Evolutionary conservation across 208 protist genomes (phyloP).

Genomic region (Leishmania martiniquensis): DNA sequence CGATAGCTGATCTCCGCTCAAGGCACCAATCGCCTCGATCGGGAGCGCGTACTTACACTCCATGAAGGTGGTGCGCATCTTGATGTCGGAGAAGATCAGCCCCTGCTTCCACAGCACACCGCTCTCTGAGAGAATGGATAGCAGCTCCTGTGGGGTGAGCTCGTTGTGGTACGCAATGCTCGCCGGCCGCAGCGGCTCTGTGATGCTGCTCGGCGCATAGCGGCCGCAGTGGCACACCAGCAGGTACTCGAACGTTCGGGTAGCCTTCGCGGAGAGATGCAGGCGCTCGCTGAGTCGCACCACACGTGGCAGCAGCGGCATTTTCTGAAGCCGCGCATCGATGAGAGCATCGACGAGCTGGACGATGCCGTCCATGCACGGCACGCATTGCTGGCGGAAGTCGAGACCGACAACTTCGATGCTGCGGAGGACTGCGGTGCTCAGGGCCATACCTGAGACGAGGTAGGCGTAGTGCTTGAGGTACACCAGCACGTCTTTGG

Average conservation of each 20-base stretch:
- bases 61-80: constrained; percentile 58
- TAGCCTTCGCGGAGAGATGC: constrained; percentile 51
- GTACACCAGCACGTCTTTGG: constrained; percentile 52
- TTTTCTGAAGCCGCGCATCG: constrained; percentile 36
- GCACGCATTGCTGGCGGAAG: constrained; percentile 47
- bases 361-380: constrained; percentile 38
- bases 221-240: constrained; percentile 78
- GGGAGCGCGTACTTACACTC: constrained; percentile 75
- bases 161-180: constrained; percentile 57
- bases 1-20: constrained; percentile 75
- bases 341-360: constrained; percentile 36
- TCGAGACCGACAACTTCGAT: constrained; percentile 40
- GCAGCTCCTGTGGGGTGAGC: constrained; percentile 70
- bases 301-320: constrained; percentile 64
- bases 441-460: constrained; percentile 29
- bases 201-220: constrained; percentile 25
- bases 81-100: constrained; percentile 60
- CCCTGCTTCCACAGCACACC: constrained; percentile 87
- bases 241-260: constrained; percentile 62
- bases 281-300: constrained; percentile 70
- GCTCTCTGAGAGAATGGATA: constrained; percentile 74
- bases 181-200: constrained; percentile 39
- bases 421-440: constrained; percentile 25
- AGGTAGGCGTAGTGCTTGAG: constrained; percentile 34
- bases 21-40: constrained; percentile 75